Conservation (phyloP, 2,329 filamentous ascomycete genomes). For the Pseudogymnoascus sp. region DNA sequence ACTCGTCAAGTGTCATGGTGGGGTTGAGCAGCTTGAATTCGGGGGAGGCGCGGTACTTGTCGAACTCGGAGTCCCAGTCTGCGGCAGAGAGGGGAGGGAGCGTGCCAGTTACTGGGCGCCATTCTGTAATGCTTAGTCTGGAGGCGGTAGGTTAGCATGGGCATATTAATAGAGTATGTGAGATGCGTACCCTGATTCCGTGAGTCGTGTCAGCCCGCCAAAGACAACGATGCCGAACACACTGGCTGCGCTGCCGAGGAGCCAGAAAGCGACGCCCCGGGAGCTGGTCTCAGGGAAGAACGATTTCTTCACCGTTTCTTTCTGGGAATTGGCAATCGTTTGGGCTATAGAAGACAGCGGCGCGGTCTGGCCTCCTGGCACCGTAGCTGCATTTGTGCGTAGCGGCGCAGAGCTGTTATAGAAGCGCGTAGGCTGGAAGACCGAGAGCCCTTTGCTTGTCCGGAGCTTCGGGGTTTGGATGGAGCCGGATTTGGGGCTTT, state of each 20-base stretch:
- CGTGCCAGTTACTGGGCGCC: conserved; percentile 90
- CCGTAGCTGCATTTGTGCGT: conserved; percentile 10
- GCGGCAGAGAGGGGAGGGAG: conserved; percentile 67
- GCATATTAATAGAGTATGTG: conserved; percentile 16
- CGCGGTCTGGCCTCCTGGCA: conserved; percentile 14
- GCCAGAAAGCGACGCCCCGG: conserved; percentile 81
- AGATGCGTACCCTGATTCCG: conserved; percentile 74
- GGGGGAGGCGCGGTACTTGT: conserved; percentile 83
- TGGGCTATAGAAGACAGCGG: conserved; percentile 22
- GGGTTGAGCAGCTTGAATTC: conserved; percentile 91
- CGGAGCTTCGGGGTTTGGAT: background rate
- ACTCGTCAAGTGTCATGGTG: conserved; percentile 84
- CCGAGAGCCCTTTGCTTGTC: background rate
- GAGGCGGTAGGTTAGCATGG: conserved; percentile 14
- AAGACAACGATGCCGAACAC: conserved; percentile 97
- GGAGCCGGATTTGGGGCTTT: conserved; percentile 19
- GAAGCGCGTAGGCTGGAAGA: conserved; percentile 22
- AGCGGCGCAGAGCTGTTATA: conserved; percentile 23
- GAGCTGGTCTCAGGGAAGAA: conserved; percentile 48
- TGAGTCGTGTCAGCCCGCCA: conserved; percentile 84
- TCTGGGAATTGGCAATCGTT: conserved; percentile 18
- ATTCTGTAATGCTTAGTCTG: conserved; percentile 96
- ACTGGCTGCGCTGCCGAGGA: conserved; percentile 80
- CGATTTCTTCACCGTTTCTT: conserved; percentile 13
- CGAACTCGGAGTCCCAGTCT: conserved; percentile 89